Conservation (phyloP, 2,329 filamentous ascomycete genomes). For the Neofusicoccum ribis region DNA sequence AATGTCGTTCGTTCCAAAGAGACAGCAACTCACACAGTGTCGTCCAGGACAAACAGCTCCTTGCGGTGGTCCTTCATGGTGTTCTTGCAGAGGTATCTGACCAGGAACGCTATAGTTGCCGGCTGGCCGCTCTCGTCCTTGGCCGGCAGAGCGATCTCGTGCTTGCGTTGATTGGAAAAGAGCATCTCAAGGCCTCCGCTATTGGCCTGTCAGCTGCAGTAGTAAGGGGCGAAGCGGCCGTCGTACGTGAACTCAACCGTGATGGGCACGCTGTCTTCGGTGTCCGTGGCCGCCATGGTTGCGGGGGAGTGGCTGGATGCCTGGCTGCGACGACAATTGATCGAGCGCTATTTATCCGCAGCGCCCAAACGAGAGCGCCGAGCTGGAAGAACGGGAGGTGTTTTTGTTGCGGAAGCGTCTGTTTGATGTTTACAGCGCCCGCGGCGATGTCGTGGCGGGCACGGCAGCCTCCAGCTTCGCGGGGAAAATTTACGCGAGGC, state of each 20-base stretch:
- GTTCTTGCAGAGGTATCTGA: slow-evolving; percentile 75
- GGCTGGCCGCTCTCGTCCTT: slow-evolving; percentile 60
- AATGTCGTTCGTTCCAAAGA: not conserved
- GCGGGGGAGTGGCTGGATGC: too few species aligned
- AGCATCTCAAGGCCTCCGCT: slow-evolving; percentile 92
- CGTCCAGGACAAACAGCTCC: slow-evolving; percentile 87
- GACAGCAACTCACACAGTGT: slow-evolving; percentile 71
- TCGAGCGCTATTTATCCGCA: too few species aligned
- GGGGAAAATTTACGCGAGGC: slow-evolving; percentile 19
- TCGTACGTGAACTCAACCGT: slow-evolving; percentile 72
- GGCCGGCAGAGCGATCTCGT: slow-evolving; percentile 68
- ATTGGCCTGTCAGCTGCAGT: slow-evolving; percentile 35
- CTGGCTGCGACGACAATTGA: not conserved
- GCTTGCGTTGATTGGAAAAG: slow-evolving; percentile 78
- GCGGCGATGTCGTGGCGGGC: slow-evolving; percentile 9
- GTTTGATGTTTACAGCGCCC: too few species aligned
- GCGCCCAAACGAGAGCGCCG: not conserved
- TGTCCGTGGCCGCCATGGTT: slow-evolving; percentile 27
- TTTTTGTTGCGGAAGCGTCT: not conserved
- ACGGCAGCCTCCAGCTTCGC: not conserved
- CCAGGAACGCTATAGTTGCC: slow-evolving; percentile 72
- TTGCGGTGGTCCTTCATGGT: slow-evolving; percentile 82
- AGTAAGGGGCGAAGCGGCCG: slow-evolving; percentile 11
- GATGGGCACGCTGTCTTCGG: slow-evolving; percentile 52
- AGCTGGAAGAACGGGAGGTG: not conserved